Evolutionary conservation across 1,139 yeast genomes (phyloP), one percentile per base, ranked within the genome.

Genomic region (Taphrina deformans): DNA sequence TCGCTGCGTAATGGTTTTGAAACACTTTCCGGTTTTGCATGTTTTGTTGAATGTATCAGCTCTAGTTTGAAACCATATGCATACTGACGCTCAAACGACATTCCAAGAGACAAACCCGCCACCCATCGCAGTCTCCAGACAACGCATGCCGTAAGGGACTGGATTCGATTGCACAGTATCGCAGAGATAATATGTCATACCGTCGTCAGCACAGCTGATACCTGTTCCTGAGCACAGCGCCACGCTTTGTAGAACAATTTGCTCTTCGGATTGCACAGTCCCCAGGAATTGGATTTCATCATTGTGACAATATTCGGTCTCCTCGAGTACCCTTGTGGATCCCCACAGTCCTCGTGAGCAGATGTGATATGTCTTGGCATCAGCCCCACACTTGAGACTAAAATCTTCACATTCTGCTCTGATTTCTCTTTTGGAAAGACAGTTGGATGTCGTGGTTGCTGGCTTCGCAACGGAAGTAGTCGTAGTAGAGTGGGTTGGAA

Each of bases 31-130:
- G 2, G n/a, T n/a, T n/a, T n/a, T n/a, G n/a, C n/a, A n/a, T n/a
- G n/a, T n/a, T n/a, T n/a, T n/a, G n/a, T n/a, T n/a, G n/a, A n/a
- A n/a, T n/a, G n/a, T n/a, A n/a, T n/a, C n/a, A n/a, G n/a, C n/a
- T n/a, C n/a, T n/a, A n/a, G n/a, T n/a, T n/a, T 29, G 33, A 29
- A 29, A 29, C 33, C 6, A 29, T 10, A 6, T 29, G 9, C 10
- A 6, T 6, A 29, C 41, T 38, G 41, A 38, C 18, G n/a, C 2
- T 38, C 41, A 38, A 6, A 2, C 41, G 7, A n/a, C 16, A n/a
- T 48, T 18, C 55, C 58, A 46, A 7, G 62, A 26, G 7, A 59
- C 50, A 26, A 59, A n/a, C 2, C 50, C 63, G 4, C 63, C 63
- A 2, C 63, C 56, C 4, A 26, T 23, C 6, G 29, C 21, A 12